Percentiles rank a stretch among this genome's conserved stretches.
Evolutionary conservation across 2,329 filamentous ascomycete species (phyloP).

Genomic region (Alternaria brassicicola): DNA sequence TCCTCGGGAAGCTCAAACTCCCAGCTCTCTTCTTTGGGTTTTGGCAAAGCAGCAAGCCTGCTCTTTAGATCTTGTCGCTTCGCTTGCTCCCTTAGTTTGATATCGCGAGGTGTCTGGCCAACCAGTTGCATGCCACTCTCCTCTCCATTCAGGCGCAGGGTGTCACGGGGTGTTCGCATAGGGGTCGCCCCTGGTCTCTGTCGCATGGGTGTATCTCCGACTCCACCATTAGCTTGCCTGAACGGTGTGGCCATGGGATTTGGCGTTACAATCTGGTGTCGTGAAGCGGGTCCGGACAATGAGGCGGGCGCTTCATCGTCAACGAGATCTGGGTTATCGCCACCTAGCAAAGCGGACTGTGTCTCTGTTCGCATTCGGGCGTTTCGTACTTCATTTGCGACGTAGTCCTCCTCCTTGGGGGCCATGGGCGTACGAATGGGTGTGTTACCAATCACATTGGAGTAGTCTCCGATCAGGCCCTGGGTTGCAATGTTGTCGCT

Average conservation of each 20-base stretch:
- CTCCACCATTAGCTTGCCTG: conserved; percentile 64
- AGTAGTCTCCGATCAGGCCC: conserved; percentile 86
- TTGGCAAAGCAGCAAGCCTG: conserved; percentile 82
- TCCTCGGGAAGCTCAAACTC: conserved; percentile 92
- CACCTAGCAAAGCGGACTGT: conserved; percentile 89
- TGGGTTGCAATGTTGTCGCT: conserved; percentile 85
- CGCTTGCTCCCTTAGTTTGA: conserved; percentile 72
- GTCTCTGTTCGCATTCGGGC: conserved; percentile 91
- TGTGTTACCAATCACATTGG: conserved; percentile 76
- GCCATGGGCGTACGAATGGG: conserved; percentile 93
- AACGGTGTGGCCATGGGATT: conserved; percentile 95
- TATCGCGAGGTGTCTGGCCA: conserved; percentile 76
- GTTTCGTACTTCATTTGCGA: conserved; percentile 95
- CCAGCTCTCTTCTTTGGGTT: conserved; percentile 92
- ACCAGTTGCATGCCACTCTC: conserved; percentile 68
- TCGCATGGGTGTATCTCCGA: conserved; percentile 68
- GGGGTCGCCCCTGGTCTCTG: conserved; percentile 78
- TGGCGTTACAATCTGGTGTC: conserved; percentile 83
- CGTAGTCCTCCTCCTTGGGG: conserved; percentile 89
- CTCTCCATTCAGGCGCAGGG: conserved; percentile 78
- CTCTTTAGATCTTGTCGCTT: conserved; percentile 71
- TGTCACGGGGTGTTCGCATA: conserved; percentile 86
- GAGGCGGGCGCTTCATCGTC: conserved; percentile 84
- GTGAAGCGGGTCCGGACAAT: conserved; percentile 82
- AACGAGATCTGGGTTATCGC: conserved; percentile 88